Percentiles rank a stretch among this genome's conserved stretches.
These are phyloP conservation scores for Sclerotinia trifoliorum DNA, from an alignment of 2,329 filamentous ascomycete species.

Conservation along the genomic window DNA sequence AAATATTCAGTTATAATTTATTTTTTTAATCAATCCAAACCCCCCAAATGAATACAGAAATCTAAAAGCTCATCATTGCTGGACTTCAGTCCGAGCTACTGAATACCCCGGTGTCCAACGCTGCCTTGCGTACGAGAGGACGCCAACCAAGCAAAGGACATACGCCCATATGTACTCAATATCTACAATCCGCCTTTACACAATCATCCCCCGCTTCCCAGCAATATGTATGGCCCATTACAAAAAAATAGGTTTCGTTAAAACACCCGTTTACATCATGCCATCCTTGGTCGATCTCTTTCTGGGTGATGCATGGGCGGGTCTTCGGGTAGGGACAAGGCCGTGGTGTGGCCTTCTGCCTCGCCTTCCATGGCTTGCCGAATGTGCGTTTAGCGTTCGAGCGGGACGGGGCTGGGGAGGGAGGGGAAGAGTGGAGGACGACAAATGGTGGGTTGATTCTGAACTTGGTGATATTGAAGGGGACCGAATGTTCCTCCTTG, in stretches of 20 bases:
- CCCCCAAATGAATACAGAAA: too few relatives aligned
- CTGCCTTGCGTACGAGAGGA: too few relatives aligned
- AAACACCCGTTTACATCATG: neutral
- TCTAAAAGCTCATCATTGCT: too few relatives aligned
- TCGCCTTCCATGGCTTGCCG: neutral
- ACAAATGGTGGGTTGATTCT: neutral
- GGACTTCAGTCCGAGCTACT: too few relatives aligned
- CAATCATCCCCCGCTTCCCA: slow-evolving; percentile 6
- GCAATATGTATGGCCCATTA: neutral
- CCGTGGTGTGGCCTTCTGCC: neutral
- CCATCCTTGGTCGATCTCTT: slow-evolving; percentile 13
- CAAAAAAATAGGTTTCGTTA: neutral
- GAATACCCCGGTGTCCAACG: too few relatives aligned
- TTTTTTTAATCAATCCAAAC: too few relatives aligned
- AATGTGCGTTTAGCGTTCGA: neutral
- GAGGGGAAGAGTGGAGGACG: neutral
- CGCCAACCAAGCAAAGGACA: too few relatives aligned
- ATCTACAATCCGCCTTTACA: slow-evolving; percentile 6
- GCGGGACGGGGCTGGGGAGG: neutral
- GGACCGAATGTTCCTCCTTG: neutral
- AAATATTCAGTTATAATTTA: too few relatives aligned
- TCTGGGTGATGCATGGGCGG: slow-evolving; percentile 3
- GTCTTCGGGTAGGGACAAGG: neutral
- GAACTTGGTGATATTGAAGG: neutral
- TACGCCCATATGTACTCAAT: neutral